These are phyloP conservation scores for Garcileccinum viscosum DNA, from an alignment of 1,284 basidiomycete genomes.

Conservation along the genomic window DNA sequence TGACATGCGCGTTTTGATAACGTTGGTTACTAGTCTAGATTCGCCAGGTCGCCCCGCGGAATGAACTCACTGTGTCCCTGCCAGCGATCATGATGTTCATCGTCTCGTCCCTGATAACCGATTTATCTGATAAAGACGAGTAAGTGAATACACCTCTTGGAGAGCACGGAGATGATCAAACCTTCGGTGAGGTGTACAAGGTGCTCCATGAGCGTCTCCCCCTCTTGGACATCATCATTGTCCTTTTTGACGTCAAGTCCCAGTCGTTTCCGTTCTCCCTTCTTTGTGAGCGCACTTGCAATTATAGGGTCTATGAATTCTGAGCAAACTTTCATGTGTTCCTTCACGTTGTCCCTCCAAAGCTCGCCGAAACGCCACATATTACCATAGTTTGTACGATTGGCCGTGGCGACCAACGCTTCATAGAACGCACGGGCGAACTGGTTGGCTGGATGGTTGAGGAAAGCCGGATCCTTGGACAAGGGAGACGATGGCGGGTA, in stretches of 20 bases:
- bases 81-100: slow-evolving; percentile 51
- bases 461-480: slow-evolving; percentile 17
- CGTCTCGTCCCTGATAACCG: slow-evolving; percentile 44
- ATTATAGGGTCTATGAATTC: slow-evolving; percentile 40
- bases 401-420: slow-evolving; percentile 18
- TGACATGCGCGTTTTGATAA: slow-evolving; percentile 29
- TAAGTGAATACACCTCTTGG: too few species aligned
- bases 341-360: slow-evolving; percentile 26
- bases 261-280: slow-evolving; percentile 18
- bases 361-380: slow-evolving; percentile 36
- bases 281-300: slow-evolving; percentile 31
- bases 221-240: slow-evolving; percentile 20
- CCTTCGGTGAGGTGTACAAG: slow-evolving; percentile 38
- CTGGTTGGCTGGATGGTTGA: slow-evolving; percentile 30
- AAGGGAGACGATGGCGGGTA: slow-evolving; percentile 41
- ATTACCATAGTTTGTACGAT: slow-evolving; percentile 27
- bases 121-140: slow-evolving; percentile 32
- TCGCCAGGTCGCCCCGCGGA: not conserved
- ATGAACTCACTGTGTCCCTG: slow-evolving; percentile 44
- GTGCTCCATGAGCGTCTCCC: slow-evolving; percentile 38
- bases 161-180: slow-evolving; percentile 9
- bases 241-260: slow-evolving; percentile 3
- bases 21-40: slow-evolving; percentile 4
- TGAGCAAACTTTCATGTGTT: slow-evolving; percentile 25
- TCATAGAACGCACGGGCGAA: slow-evolving; percentile 35